Evolutionary conservation across 176 grass and related monocot species (phyloP).

Genomic region (Phoenix roebelenii): DNA sequence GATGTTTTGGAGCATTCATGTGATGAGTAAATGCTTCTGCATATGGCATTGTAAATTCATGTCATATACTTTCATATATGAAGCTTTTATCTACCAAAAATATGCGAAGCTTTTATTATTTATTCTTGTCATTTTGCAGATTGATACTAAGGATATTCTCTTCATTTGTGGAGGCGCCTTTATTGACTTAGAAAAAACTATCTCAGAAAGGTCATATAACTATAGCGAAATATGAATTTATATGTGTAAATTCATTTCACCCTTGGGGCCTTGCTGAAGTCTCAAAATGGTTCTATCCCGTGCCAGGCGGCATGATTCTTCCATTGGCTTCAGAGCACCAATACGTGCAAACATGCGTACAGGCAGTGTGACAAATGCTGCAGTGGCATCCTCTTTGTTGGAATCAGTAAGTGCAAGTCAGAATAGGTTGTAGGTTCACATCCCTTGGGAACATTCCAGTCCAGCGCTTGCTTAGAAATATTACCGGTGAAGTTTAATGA

Average conservation of each 20-base stretch:
- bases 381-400: conserved; percentile 48
- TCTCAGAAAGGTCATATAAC: conserved; percentile 52
- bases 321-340: conserved; percentile 60
- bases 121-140: conserved; percentile 22
- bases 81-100: too few species aligned
- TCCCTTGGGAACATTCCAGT: background rate
- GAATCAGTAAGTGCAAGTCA: conserved; percentile 49
- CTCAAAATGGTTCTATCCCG: background rate
- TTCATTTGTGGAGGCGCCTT: conserved; percentile 75
- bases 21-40: too few species aligned
- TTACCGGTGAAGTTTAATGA: background rate
- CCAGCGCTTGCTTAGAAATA: too few species aligned
- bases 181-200: conserved; percentile 70
- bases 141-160: conserved; percentile 78
- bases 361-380: conserved; percentile 42
- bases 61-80: too few species aligned
- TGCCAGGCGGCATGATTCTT: conserved; percentile 59
- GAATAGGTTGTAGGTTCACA: background rate
- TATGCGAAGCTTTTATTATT: too few species aligned
- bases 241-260: too few species aligned
- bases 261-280: conserved; percentile 1
- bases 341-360: conserved; percentile 58
- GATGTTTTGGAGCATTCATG: too few species aligned
- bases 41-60: too few species aligned
- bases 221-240: too few species aligned